These are phyloP conservation scores for Chytridium lagenaria DNA, from an alignment of 371 early-diverging fungal species.

Conservation along the genomic window DNA sequence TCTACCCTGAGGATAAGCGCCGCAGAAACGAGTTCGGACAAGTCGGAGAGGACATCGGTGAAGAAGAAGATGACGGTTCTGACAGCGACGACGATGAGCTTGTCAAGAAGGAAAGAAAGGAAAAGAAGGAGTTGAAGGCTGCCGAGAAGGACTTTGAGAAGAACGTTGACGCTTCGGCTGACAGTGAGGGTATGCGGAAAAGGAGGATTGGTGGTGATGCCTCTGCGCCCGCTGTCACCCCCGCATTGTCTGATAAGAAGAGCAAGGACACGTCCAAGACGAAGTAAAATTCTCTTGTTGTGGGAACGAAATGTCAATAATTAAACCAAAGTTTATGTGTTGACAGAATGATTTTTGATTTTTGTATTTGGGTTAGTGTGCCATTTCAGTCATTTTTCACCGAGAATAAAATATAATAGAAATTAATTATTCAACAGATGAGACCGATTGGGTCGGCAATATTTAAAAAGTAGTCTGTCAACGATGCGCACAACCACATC, in stretches of 20 bases:
- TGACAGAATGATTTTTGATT: too few relatives aligned
- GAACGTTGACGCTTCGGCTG: conserved; percentile 3
- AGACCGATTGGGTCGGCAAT: too few relatives aligned
- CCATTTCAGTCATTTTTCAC: too few relatives aligned
- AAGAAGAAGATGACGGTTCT: conserved; percentile 36
- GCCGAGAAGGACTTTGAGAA: not conserved
- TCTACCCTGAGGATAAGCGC: conserved; percentile 84
- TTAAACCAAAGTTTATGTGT: too few relatives aligned
- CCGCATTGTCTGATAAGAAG: not conserved
- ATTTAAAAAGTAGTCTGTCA: too few relatives aligned
- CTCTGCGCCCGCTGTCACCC: not conserved
- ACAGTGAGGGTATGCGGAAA: conserved; percentile 6
- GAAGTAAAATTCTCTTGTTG: too few relatives aligned
- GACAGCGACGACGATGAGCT: conserved; percentile 42
- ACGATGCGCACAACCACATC: too few relatives aligned
- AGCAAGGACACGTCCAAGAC: conserved; percentile 31
- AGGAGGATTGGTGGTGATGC: not conserved
- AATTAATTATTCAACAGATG: too few relatives aligned
- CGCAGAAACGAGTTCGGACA: conserved; percentile 92
- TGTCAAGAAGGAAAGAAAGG: conserved; percentile 13
- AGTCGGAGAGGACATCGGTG: conserved; percentile 65
- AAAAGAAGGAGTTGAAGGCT: conserved; percentile 19
- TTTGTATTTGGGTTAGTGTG: too few relatives aligned
- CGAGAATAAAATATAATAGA: too few relatives aligned
- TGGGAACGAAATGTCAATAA: too few relatives aligned